Base-by-base conservation (phyloP, 768 basidiomycete species). In the Lactarius sanguifluus region DNA sequence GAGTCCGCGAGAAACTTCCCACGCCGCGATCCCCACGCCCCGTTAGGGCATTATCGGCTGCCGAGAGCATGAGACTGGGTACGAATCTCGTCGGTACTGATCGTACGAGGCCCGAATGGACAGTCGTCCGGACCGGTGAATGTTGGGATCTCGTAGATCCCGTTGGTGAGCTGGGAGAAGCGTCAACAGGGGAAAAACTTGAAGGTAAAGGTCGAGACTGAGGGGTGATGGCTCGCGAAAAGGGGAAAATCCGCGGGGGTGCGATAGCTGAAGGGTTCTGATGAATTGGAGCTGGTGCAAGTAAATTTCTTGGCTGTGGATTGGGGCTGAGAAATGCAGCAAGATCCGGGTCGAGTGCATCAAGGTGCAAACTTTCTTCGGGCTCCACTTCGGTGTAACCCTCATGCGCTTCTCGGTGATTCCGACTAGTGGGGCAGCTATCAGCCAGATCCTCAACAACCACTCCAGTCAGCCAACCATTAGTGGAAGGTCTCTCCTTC, bases 31-130 rank as follows among this genome's bases (percentile, higher is more conserved):
- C 55, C 15, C 32, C 54, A n/a, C 69, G 61, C 25, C 50, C 25
- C 1, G 69, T 45, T 5, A 20, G 56, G 0, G 43, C 32, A 16
- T 68, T 61, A 28, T 70, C 67, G 2, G 69, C 66, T 9, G 55
- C 61, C 2, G 69, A 70, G 54, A 67, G 69, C 25, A 68, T 23
- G 20, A 70, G 40, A 5, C 69, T 61, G 9, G 69, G 69, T 20
- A 69, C 47, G 36, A 61, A 55, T 25, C 41, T 47, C 28, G 7
- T 28, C 13, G 70, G 55, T 1, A 36, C 62, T 12, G 50, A 50
- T 41, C 70, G 65, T 18, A 56, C 47, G 0, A 66, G 50, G 25
- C 64, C 58, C 18, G 64, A 38, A 50, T 57, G 45, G 34, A 66
- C 50, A 15, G 65, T 41, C 15, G 64, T 36, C 9, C 69, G 67